Percentiles rank a stretch among this genome's conserved stretches.
phyloP scores from a whole-genome alignment of 2,329 filamentous ascomycete species.

The Microsporum audouinii region DNA sequence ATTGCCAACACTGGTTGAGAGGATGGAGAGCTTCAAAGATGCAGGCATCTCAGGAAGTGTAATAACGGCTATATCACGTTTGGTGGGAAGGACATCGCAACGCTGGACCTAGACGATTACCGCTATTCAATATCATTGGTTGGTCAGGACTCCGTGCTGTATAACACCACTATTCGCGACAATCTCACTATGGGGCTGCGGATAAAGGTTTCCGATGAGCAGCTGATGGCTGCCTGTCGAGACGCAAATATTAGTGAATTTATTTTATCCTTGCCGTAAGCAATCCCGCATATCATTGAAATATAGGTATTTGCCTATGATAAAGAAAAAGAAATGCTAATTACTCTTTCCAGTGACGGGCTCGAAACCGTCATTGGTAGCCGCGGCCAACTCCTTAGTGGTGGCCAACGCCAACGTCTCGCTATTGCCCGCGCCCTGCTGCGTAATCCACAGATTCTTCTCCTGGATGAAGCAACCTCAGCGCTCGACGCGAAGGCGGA shows the following conservation, averaged over 20 bases:
- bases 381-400: not conserved
- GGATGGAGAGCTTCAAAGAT: too few relatives aligned
- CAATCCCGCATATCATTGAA: slow-evolving; percentile 11
- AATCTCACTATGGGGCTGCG: slow-evolving; percentile 52
- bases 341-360: not conserved
- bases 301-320: not conserved
- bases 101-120: slow-evolving; percentile 55
- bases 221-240: slow-evolving; percentile 51
- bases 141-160: slow-evolving; percentile 64
- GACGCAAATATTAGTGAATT: slow-evolving; percentile 54
- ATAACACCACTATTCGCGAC: slow-evolving; percentile 59
- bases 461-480: not conserved
- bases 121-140: slow-evolving; percentile 62
- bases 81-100: slow-evolving; percentile 61
- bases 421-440: not conserved
- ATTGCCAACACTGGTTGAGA: too few relatives aligned
- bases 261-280: slow-evolving; percentile 37
- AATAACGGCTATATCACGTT: slow-evolving; percentile 53
- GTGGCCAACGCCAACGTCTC: not conserved
- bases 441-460: not conserved
- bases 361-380: not conserved
- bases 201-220: slow-evolving; percentile 51
- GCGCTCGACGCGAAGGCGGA: not conserved
- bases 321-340: not conserved
- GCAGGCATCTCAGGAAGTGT: too few relatives aligned